Conservation (phyloP, 805 yeast genomes). For the Metschnikowia lochheadii region DNA sequence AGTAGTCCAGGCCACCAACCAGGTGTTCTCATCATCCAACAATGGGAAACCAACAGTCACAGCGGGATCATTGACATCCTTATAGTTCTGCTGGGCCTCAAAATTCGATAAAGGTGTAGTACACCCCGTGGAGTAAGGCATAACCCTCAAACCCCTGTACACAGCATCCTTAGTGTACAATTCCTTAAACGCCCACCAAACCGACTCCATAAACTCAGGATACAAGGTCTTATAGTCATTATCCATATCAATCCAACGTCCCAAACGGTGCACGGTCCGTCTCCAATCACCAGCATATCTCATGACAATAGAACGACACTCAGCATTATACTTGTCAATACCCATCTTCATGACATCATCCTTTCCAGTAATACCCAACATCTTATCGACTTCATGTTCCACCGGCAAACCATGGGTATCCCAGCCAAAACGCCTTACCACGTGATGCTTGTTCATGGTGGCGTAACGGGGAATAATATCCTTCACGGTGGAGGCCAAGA, state of each 20-base stretch:
- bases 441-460: slow-evolving; percentile 94
- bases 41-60: slow-evolving; percentile 87
- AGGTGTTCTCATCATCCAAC: slow-evolving; percentile 73
- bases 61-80: slow-evolving; percentile 96
- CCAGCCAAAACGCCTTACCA: slow-evolving; percentile 98
- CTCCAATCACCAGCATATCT: slow-evolving; percentile 95
- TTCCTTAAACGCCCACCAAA: slow-evolving; percentile 98
- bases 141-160: slow-evolving; percentile 92
- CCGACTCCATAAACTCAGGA: slow-evolving; percentile 95
- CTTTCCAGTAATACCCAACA: slow-evolving; percentile 86
- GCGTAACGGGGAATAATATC: slow-evolving; percentile 98
- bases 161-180: slow-evolving; percentile 82
- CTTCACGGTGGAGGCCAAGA: slow-evolving; percentile 92
- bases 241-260: slow-evolving; percentile 99
- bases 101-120: slow-evolving; percentile 96
- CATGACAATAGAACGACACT: slow-evolving; percentile 97
- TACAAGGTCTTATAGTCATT: slow-evolving; percentile 96
- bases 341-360: slow-evolving; percentile 95
- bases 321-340: slow-evolving; percentile 86
- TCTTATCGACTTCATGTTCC: slow-evolving; percentile 98
- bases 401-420: slow-evolving; percentile 99
- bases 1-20: slow-evolving; percentile 96
- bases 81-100: slow-evolving; percentile 97
- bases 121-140: slow-evolving; percentile 98
- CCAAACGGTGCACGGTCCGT: slow-evolving; percentile 85